These are phyloP conservation scores for Gnomoniopsis sp. DNA, from an alignment of 2,329 filamentous ascomycete genomes.

Conservation along the genomic window DNA sequence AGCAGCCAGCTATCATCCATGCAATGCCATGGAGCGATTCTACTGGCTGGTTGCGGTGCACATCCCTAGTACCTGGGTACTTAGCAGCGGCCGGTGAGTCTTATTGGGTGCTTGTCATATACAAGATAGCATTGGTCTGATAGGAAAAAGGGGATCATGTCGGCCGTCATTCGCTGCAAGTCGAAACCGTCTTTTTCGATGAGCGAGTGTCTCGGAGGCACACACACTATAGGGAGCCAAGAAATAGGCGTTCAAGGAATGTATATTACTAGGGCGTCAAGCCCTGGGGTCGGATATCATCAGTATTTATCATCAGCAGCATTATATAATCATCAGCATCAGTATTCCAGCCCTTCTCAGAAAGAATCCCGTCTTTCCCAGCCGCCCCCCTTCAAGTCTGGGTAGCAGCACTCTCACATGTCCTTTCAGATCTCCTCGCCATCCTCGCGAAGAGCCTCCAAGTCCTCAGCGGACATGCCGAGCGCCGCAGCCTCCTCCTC, in stretches of 20 bases:
- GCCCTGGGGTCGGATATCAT: conserved; percentile 11
- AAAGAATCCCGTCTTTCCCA: not conserved
- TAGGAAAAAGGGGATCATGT: not conserved
- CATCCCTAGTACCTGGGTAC: no score
- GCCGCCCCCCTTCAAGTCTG: not conserved
- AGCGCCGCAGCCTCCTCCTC: conserved; percentile 9
- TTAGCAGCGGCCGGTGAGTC: no score
- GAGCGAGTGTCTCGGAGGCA: not conserved
- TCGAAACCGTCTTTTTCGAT: not conserved
- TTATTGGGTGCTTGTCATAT: not conserved
- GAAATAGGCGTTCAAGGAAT: conserved; percentile 1
- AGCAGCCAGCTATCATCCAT: not conserved
- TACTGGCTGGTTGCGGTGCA: no score
- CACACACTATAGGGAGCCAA: not conserved
- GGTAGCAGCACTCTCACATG: not conserved
- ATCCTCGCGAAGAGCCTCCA: conserved; percentile 21
- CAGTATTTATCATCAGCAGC: conserved; percentile 4
- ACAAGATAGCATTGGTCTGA: no score
- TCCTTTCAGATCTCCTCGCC: conserved; percentile 20
- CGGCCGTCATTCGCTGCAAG: not conserved
- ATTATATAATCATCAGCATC: conserved; percentile 5
- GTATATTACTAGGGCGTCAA: conserved; percentile 8
- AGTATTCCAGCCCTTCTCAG: not conserved
- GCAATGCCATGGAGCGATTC: not conserved
- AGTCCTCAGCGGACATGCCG: conserved; percentile 18